Evolutionary conservation across 1,284 basidiomycete species (phyloP), one percentile per base, ranked within the genome.

Genomic region (Apiotrichum sp.): DNA sequence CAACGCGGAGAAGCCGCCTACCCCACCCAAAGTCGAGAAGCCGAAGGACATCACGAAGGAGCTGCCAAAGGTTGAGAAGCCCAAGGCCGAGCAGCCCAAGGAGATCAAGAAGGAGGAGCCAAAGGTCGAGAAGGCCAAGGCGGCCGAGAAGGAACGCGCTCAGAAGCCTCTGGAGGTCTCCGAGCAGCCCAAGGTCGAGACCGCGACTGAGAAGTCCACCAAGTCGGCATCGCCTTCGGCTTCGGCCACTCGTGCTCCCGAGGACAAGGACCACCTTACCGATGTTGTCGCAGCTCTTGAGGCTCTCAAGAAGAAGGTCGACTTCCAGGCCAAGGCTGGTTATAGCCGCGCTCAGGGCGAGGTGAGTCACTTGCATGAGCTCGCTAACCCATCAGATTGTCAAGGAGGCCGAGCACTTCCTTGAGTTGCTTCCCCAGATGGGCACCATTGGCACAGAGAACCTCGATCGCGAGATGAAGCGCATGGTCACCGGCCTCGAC

Each of bases 401-500:
- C 42, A 59, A 53, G 38, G 34, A 47, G 31, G 35, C 36, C 58
- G 40, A 56, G 32, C 38, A 59, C 31, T 62, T 65, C 51, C 44
- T 62, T 33, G 52, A 46, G 6, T 55, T 63, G n/a, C 47, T 69
- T 35, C 63, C 63, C n/a, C 57, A 66, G 46, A 48, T 69, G 42
- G 35, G 46, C 38, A 49, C 50, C 4, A 64, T 63, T 40, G 58
- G 62, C 40, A 53, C 50, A 32, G 47, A 61, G 16, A 67, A 66
- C 50, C 52, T 74, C 13, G 66, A 67, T 11, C 62, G 67, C 38
- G 70, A 73, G 48, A 66, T 68, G 49, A 63, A 66, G 29, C 69
- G 71, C 56, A 56, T 72, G 57, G 35, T 70, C 31, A 56, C 53
- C 22, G 73, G 71, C 13, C 64, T 74, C 29, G 70, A 74, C 63